Evolutionary conservation across 78 protist species (phyloP).

Genomic region (Dictyostelium intermedium): DNA sequence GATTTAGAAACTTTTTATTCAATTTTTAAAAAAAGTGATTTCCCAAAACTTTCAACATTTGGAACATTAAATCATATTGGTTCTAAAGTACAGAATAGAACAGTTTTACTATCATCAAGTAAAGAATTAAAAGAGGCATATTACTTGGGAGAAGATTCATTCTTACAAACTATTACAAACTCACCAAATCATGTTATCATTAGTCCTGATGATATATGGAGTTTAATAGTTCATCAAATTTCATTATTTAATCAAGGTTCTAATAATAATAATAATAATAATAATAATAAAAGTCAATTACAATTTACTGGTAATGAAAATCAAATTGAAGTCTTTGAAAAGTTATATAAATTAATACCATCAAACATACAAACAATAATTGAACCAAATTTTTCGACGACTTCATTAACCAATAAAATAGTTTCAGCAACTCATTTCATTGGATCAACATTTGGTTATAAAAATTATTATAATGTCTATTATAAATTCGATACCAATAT

Average conservation of each 20-base stretch:
- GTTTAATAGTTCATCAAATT: background rate
- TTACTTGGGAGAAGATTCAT: background rate
- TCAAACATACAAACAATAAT: background rate
- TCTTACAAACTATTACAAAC: background rate
- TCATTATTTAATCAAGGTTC: background rate
- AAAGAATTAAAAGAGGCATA: too few relatives aligned
- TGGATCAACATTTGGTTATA: too few relatives aligned
- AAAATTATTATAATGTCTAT: too few relatives aligned
- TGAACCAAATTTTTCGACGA: background rate
- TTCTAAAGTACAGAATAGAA: too few relatives aligned
- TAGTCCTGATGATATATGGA: background rate
- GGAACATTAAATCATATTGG: too few relatives aligned
- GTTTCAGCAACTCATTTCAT: background rate
- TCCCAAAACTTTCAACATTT: too few relatives aligned
- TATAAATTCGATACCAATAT: background rate
- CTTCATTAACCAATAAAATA: background rate
- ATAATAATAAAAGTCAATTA: too few relatives aligned
- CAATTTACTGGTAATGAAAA: background rate
- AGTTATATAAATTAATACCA: too few relatives aligned
- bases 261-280: too few relatives aligned
- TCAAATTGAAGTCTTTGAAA: background rate
- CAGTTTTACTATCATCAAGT: too few relatives aligned
- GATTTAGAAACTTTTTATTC: too few relatives aligned
- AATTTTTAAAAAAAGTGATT: too few relatives aligned
- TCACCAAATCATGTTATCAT: background rate